Evolutionary conservation across 2,329 filamentous ascomycete species (phyloP).

Genomic region (Fusarium virguliforme): DNA sequence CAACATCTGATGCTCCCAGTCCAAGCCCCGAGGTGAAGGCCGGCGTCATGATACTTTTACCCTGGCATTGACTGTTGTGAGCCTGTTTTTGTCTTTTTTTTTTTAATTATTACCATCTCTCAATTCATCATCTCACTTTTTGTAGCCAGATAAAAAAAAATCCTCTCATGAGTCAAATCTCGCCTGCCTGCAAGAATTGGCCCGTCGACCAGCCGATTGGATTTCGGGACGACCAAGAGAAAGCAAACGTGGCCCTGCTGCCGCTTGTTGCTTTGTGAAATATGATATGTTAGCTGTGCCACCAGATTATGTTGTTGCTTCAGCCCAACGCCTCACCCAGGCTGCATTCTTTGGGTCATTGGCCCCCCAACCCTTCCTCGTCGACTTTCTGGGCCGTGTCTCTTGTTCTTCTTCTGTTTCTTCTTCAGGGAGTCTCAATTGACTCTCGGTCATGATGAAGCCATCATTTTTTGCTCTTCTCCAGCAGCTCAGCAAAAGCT

Average conservation of each 20-base stretch:
- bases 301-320: constrained; percentile 13
- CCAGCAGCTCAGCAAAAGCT: background rate
- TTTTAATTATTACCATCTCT: constrained; percentile 21
- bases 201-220: constrained; percentile 45
- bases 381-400: constrained; percentile 22
- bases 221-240: constrained; percentile 26
- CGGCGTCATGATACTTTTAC: constrained; percentile 50
- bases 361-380: constrained; percentile 18
- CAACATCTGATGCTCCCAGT: constrained; percentile 50
- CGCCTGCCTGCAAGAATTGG: constrained; percentile 36
- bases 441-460: constrained; percentile 6
- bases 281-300: constrained; percentile 35
- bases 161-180: background rate
- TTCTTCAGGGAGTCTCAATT: constrained; percentile 9
- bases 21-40: constrained; percentile 30
- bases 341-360: constrained; percentile 40
- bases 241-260: constrained; percentile 32
- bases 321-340: constrained; percentile 25
- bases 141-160: background rate
- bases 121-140: constrained; percentile 21
- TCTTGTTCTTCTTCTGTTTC: constrained; percentile 8
- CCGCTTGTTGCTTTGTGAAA: constrained; percentile 40
- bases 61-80: constrained; percentile 39
- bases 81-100: constrained; percentile 34
- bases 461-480: constrained; percentile 2